These are phyloP conservation scores for Perkinsus olseni DNA, from an alignment of 169 alveolate species.

Conservation along the genomic window DNA sequence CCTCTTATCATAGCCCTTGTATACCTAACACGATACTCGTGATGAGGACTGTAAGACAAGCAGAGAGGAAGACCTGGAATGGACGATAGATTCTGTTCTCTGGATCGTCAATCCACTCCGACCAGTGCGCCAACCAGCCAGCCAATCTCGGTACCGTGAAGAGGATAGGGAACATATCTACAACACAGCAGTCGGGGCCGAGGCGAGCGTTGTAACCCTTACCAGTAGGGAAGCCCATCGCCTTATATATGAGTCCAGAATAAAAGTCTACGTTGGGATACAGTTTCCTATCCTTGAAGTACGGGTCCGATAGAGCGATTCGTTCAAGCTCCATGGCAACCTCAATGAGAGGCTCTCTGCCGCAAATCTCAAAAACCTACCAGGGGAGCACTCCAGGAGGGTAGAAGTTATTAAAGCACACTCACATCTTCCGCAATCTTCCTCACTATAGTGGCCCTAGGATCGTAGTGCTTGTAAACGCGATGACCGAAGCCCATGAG, in stretches of 20 bases:
- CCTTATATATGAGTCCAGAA: conserved; percentile 68
- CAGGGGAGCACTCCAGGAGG: too few relatives aligned
- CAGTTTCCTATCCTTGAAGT: conserved; percentile 65
- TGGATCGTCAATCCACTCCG: conserved; percentile 14
- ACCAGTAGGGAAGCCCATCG: conserved; percentile 58
- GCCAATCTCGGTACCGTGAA: conserved; percentile 64
- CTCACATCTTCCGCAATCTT: conserved; percentile 24
- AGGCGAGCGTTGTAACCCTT: background rate
- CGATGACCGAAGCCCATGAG: conserved; percentile 81
- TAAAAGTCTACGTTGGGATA: conserved; percentile 86
- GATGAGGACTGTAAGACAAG: background rate
- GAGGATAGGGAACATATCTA: conserved; percentile 54
- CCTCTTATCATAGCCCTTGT: background rate
- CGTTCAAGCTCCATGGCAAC: conserved; percentile 70
- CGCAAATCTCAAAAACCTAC: conserved; percentile 11
- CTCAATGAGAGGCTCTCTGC: conserved; percentile 46
- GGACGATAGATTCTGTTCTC: conserved; percentile 27
- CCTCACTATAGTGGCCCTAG: conserved; percentile 60
- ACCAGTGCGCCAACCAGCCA: conserved; percentile 44
- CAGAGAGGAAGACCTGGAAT: conserved; percentile 10
- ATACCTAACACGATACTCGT: background rate
- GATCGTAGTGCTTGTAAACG: conserved; percentile 76
- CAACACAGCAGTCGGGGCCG: too few relatives aligned
- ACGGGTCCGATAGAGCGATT: conserved; percentile 59
- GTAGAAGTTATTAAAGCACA: too few relatives aligned